phyloP scores from a whole-genome alignment of 805 yeast genomes.

The Nakazawaea ishiwadae region DNA sequence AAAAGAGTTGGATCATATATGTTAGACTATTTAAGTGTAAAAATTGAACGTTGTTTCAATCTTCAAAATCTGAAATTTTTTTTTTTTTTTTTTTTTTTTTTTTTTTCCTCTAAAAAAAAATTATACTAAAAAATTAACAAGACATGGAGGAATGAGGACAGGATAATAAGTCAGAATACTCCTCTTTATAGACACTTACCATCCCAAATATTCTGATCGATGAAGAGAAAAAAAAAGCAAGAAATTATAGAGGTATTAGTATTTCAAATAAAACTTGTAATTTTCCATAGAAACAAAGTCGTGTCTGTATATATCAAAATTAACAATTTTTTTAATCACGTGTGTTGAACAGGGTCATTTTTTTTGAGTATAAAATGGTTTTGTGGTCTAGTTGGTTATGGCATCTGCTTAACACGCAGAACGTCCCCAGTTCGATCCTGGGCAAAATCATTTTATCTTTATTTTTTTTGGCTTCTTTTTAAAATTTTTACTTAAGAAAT shows the following conservation, averaged over 20 bases:
- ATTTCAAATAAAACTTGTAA: too few species aligned
- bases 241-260: too few species aligned
- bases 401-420: conserved; percentile 99
- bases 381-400: conserved; percentile 99
- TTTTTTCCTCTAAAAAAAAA: too few species aligned
- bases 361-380: conserved; percentile 42
- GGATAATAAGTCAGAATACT: too few species aligned
- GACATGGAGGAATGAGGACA: too few species aligned
- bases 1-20: conserved; percentile 6
- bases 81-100: background rate
- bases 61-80: background rate
- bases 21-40: too few species aligned
- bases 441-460: conserved; percentile 75
- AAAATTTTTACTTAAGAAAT: too few species aligned
- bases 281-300: too few species aligned
- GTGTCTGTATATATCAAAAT: too few species aligned
- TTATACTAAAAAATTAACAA: too few species aligned
- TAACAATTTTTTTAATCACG: background rate
- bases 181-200: background rate
- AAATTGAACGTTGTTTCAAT: too few species aligned
- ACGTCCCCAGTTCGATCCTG: conserved; percentile 99
- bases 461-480: conserved; percentile 20
- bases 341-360: background rate
- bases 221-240: too few species aligned
- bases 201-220: background rate